phyloP scores from a whole-genome alignment of 1,284 basidiomycete species.

The Mycena citricolor region DNA sequence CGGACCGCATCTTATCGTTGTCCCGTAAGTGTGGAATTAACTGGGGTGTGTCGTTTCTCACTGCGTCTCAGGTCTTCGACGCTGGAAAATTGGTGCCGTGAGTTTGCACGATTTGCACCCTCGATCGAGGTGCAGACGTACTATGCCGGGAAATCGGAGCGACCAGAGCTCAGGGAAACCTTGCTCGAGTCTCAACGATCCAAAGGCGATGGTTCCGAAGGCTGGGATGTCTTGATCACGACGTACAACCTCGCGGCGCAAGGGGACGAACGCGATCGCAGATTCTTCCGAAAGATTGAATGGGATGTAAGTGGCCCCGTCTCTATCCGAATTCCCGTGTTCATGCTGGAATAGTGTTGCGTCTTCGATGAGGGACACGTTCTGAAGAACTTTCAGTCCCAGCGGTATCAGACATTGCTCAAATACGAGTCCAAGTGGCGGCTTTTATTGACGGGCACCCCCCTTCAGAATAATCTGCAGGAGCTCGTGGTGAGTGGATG shows the following conservation, averaged over 20 bases:
- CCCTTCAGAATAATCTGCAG: constrained; percentile 89
- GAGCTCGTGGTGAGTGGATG: constrained; percentile 98
- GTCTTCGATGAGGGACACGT: constrained; percentile 96
- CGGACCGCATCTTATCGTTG: constrained; percentile 93
- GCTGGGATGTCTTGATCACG: constrained; percentile 93
- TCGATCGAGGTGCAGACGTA: constrained; percentile 88
- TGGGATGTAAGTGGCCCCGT: constrained; percentile 72
- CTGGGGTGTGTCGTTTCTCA: constrained; percentile 30
- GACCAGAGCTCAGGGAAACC: constrained; percentile 74
- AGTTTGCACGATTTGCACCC: constrained; percentile 91
- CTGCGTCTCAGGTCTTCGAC: constrained; percentile 76
- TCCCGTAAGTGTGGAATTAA: constrained; percentile 69
- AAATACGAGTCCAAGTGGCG: constrained; percentile 88
- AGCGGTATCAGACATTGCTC: constrained; percentile 89
- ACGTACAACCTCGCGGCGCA: constrained; percentile 96
- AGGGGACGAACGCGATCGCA: constrained; percentile 83
- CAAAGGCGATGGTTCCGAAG: constrained; percentile 46
- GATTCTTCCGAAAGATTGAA: constrained; percentile 89
- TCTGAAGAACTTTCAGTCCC: constrained; percentile 95
- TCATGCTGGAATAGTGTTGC: constrained; percentile 56
- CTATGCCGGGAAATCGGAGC: constrained; percentile 90
- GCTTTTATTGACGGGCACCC: constrained; percentile 93
- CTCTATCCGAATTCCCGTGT: not conserved
- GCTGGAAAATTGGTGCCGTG: constrained; percentile 97
- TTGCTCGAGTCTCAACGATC: constrained; percentile 57